Conservation (phyloP, 1,284 basidiomycete species). For the Papiliotrema nemorosa region DNA sequence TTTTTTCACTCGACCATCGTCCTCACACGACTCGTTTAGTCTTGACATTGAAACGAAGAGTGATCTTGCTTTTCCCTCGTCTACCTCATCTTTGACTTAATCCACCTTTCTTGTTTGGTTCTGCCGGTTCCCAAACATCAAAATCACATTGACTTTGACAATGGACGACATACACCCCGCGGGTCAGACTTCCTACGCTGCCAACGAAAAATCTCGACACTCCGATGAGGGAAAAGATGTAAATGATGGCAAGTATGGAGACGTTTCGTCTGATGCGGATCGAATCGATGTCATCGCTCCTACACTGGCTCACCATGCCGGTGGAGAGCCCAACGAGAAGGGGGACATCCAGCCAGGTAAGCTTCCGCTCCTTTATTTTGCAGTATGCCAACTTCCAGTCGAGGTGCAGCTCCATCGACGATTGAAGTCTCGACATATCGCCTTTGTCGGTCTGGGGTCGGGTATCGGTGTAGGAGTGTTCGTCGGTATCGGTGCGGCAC, state of each 20-base stretch:
- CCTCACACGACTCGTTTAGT: too few species aligned
- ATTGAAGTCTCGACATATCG: conserved; percentile 25
- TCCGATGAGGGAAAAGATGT: background rate
- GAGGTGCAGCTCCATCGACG: background rate
- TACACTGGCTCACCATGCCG: background rate
- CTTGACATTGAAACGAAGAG: too few species aligned
- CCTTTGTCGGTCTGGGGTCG: conserved; percentile 27
- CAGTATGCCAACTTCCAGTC: background rate
- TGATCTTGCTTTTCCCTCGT: too few species aligned
- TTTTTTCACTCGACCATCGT: too few species aligned
- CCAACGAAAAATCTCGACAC: background rate
- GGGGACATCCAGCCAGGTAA: background rate
- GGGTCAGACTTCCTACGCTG: too few species aligned
- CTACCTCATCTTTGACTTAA: too few species aligned
- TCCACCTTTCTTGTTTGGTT: too few species aligned
- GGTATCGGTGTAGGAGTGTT: conserved; percentile 20
- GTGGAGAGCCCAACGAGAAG: background rate
- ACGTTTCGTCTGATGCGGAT: background rate
- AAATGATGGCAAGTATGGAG: background rate
- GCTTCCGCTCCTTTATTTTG: background rate
- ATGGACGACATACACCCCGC: too few species aligned
- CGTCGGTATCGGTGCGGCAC: conserved; percentile 19
- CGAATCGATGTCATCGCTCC: background rate
- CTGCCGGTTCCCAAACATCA: too few species aligned
- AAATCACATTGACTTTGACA: too few species aligned